Conservation (phyloP, 1,284 basidiomycete species). For the Leccinum pachyderme region DNA sequence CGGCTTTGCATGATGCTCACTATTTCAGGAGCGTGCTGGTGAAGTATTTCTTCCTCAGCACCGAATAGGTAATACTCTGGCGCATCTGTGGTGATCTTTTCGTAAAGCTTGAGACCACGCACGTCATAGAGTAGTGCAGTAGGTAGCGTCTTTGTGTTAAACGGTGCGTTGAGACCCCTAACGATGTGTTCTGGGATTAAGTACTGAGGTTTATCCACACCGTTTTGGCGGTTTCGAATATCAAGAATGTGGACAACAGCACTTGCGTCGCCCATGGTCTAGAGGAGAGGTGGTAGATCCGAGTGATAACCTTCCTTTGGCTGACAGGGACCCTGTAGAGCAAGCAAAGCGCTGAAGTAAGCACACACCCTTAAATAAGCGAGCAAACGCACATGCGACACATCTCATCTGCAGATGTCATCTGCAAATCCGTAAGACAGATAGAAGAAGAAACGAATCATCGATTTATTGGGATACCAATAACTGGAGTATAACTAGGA, state of each 20-base stretch:
- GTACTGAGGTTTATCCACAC: slow-evolving; percentile 5
- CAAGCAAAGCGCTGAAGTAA: slow-evolving; percentile 24
- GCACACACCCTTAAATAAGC: slow-evolving; percentile 7
- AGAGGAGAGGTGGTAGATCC: neutral
- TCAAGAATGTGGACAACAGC: slow-evolving; percentile 24
- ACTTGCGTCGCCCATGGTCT: slow-evolving; percentile 24
- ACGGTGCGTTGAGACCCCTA: slow-evolving; percentile 52
- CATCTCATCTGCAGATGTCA: neutral
- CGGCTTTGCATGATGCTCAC: slow-evolving; percentile 71
- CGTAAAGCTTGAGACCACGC: slow-evolving; percentile 78
- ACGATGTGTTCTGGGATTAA: slow-evolving; percentile 49
- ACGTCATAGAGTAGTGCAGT: slow-evolving; percentile 90
- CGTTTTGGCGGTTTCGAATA: slow-evolving; percentile 19
- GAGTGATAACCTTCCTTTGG: neutral
- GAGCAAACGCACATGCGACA: neutral
- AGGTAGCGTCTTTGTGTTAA: slow-evolving; percentile 67
- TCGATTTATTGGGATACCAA: slow-evolving; percentile 5
- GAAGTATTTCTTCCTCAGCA: slow-evolving; percentile 73
- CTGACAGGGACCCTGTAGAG: slow-evolving; percentile 2
- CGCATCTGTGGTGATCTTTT: slow-evolving; percentile 78
- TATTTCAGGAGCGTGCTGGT: slow-evolving; percentile 60
- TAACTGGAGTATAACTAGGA: neutral
- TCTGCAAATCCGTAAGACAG: neutral
- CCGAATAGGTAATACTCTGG: slow-evolving; percentile 89
- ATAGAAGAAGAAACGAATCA: neutral